Conservation (phyloP, 2,329 filamentous ascomycete species). For the Corniculantispora saksenae region DNA sequence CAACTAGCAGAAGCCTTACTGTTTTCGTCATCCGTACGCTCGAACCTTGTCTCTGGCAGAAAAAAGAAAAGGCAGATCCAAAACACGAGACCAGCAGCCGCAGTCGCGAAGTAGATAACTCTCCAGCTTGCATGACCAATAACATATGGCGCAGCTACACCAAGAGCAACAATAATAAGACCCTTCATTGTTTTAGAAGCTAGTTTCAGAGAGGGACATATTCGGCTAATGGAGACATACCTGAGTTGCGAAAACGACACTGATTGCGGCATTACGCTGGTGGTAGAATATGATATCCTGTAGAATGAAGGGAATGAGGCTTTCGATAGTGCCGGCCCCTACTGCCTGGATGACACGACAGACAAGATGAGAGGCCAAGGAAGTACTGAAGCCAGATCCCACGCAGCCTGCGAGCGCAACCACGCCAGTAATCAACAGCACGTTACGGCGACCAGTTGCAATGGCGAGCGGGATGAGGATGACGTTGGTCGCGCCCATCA, state of each 20-base stretch:
- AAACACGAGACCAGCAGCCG: conserved; percentile 31
- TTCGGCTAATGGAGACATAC: not conserved
- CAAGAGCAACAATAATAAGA: conserved; percentile 32
- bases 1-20: conserved; percentile 18
- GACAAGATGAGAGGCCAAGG: conserved; percentile 33
- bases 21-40: conserved; percentile 32
- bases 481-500: conserved; percentile 37
- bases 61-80: conserved; percentile 36
- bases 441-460: conserved; percentile 37
- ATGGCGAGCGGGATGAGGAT: conserved; percentile 41
- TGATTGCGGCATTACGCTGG: conserved; percentile 37
- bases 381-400: conserved; percentile 36
- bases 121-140: conserved; percentile 35
- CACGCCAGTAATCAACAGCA: conserved; percentile 35
- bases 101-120: conserved; percentile 37
- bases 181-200: conserved; percentile 22
- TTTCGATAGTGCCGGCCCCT: conserved; percentile 38
- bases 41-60: conserved; percentile 38
- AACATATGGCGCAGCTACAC: conserved; percentile 32
- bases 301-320: conserved; percentile 39
- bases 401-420: conserved; percentile 38
- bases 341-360: conserved; percentile 37
- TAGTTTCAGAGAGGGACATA: too few relatives aligned
- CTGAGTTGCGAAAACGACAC: conserved; percentile 31
- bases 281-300: conserved; percentile 43